Conservation (phyloP, 2,329 filamentous ascomycete genomes). For the Bipolaris gigantea region DNA sequence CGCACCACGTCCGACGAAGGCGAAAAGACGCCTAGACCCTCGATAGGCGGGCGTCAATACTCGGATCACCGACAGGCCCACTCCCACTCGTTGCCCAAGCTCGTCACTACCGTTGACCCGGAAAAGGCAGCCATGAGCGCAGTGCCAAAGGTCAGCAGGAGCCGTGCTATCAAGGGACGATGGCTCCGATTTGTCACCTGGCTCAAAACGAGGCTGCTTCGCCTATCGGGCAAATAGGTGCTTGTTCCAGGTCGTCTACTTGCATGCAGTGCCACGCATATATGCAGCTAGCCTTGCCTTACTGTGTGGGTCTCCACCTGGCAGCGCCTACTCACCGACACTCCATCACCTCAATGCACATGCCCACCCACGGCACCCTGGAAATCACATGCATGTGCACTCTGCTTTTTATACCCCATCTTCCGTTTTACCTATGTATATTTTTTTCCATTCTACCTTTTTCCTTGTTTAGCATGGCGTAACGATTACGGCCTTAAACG, state of each 20-base stretch:
- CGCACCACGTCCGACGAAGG: constrained; percentile 38
- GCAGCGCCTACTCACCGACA: background rate
- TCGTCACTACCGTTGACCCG: constrained; percentile 31
- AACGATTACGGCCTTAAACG: constrained; percentile 19
- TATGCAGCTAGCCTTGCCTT: background rate
- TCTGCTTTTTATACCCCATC: constrained; percentile 7
- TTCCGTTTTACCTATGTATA: constrained; percentile 5
- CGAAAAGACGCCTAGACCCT: constrained; percentile 37
- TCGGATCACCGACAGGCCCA: constrained; percentile 43
- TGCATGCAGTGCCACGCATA: constrained; percentile 4
- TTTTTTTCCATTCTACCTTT: constrained; percentile 1
- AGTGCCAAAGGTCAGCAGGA: constrained; percentile 38
- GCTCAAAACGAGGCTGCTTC: constrained; percentile 59
- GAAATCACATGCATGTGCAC: background rate
- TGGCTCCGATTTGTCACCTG: constrained; percentile 61
- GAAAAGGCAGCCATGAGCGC: constrained; percentile 34
- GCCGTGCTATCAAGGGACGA: constrained; percentile 44
- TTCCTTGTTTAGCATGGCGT: constrained; percentile 29
- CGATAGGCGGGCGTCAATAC: constrained; percentile 44
- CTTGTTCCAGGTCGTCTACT: background rate
- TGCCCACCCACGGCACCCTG: background rate
- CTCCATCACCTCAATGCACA: background rate
- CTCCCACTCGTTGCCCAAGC: constrained; percentile 39
- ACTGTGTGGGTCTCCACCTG: background rate
- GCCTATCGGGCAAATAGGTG: constrained; percentile 43